Base-by-base conservation (phyloP, 208 protist genomes). In the Naegleria gruberi region DNA sequence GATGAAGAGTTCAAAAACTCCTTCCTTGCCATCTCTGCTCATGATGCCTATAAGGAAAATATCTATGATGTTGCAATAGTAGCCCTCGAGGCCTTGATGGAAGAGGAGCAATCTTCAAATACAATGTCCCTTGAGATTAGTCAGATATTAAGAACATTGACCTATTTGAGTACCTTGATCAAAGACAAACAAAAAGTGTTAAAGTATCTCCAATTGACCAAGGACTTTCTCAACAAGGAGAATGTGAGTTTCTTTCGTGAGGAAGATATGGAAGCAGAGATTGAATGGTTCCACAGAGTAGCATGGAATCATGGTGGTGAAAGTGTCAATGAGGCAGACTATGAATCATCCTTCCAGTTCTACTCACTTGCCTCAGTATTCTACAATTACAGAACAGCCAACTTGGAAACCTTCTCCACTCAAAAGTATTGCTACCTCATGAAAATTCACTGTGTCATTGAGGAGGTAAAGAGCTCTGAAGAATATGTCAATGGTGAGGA, bases 241-340 rank as follows among this genome's bases (percentile, higher is more conserved):
- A 77, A 12, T 7, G 19, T n/a, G 1, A 4, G 30, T 23, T 37
- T 77, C 6, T 37, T 37, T 7, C 0, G 26, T 15, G 26, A 5
- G 2, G 65, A 77, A 8, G 26, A 77, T 37, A n/a, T 37, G 17
- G 81, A 84, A 45, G 23, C 34, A 40, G 74, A 82, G 37, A 46
- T 84, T 42, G 81, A 84, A 84, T 84, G 81, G 81, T 84, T 84
- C 44, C 81, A 84, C 17, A 41, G 81, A 46, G 81, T 44, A 45
- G 34, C 81, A 10, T 84, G 81, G 81, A 77, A 77, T 77, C 10
- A 6, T 7, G 65, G 26, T 37, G 30, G 30, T 37, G 65, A 77
- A 37, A 37, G 65, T 77, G 65, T 77, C 0, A 0, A 77, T 37
- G 17, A 30, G 12, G 34, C 1, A 37, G 26, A 77, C 5, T 8